Base-by-base conservation (phyloP, 2,329 filamentous ascomycete genomes). In the Fusarium udum region DNA sequence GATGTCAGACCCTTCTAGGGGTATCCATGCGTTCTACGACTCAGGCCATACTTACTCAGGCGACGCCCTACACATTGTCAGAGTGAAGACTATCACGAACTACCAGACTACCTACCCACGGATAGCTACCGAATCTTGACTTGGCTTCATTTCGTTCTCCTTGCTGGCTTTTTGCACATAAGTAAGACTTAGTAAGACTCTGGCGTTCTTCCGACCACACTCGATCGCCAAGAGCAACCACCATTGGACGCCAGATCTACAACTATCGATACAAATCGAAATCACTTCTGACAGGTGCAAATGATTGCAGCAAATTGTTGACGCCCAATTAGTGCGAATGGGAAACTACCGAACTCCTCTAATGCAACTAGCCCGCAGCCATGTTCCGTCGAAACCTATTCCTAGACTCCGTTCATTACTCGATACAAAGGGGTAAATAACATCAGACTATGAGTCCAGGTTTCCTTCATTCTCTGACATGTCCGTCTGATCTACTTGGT, bases 391-490 rank as follows among this genome's bases (percentile, higher is more conserved):
- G 32, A 58, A 52, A 58, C 65, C 37, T 64, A 64, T 69, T 58
- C 36, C 52, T 46, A 48, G 43, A 57, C 51, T 46, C 43, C 65
- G 52, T 69, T 69, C 46, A 65, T 69, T 69, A 69, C 67, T 69
- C 59, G 65, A 59, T 69, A 64, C 67, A 53, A 69, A 69, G 65
- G 67, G 67, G 67, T 69, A 69, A 59, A 59, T 37, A 51, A 49
- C 56, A 59, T 59, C 40, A 37, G 56, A 36, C 42, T 64, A 55
- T 69, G 43, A 56, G 28, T 20, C 59, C 59, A 58, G 28, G 40
- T 69, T 45, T 64, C 22, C 52, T 36, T 40, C 46, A 26, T 36
- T 42, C 51, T 58, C 59, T 48, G 32, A 59, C 65, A 34, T 62
- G 48, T 55, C n/a, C 36, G 48, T 28, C 48, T 51, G 24, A 36